A percentile compares a stretch with the other conserved stretches of the same genome.
These are phyloP conservation scores for Paragyromitra xinjiangensis DNA, from an alignment of 495 filamentous ascomycete genomes.

Conservation along the genomic window DNA sequence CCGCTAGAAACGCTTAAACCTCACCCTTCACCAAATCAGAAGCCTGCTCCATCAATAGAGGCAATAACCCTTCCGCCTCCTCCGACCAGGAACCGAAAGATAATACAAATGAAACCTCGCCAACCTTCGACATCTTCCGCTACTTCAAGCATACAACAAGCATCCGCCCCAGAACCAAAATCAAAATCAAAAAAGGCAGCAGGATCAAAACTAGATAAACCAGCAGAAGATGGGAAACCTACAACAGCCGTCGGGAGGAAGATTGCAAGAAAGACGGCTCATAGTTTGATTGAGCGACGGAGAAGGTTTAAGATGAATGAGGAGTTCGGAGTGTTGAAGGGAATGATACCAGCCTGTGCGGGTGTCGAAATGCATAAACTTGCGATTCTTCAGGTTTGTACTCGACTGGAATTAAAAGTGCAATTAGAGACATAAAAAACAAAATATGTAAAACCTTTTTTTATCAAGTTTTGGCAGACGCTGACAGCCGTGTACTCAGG, in stretches of 20 bases:
- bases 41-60: slow-evolving; percentile 24
- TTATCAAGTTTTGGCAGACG: slow-evolving; percentile 2
- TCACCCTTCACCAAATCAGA: slow-evolving; percentile 58
- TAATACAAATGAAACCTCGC: slow-evolving; percentile 94
- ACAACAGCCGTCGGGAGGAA: slow-evolving; percentile 63
- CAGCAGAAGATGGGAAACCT: slow-evolving; percentile 55
- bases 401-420: slow-evolving; percentile 59
- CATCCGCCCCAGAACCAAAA: slow-evolving; percentile 58
- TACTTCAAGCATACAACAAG: slow-evolving; percentile 42
- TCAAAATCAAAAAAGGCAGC: slow-evolving; percentile 58
- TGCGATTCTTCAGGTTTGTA: slow-evolving; percentile 81
- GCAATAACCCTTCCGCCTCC: slow-evolving; percentile 85
- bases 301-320: slow-evolving; percentile 98
- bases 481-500: slow-evolving; percentile 62
- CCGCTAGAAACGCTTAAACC: slow-evolving; percentile 65
- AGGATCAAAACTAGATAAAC: slow-evolving; percentile 73
- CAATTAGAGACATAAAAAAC: neutral
- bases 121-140: slow-evolving; percentile 40
- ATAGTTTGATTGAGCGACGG: slow-evolving; percentile 91
- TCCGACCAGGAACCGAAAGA: slow-evolving; percentile 89
- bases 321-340: slow-evolving; percentile 91
- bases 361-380: slow-evolving; percentile 98
- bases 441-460: neutral
- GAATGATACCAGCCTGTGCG: slow-evolving; percentile 91
- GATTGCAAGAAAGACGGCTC: slow-evolving; percentile 94